phyloP scores from a whole-genome alignment of 2,329 filamentous ascomycete genomes.

The Gaeumannomyces tritici region DNA sequence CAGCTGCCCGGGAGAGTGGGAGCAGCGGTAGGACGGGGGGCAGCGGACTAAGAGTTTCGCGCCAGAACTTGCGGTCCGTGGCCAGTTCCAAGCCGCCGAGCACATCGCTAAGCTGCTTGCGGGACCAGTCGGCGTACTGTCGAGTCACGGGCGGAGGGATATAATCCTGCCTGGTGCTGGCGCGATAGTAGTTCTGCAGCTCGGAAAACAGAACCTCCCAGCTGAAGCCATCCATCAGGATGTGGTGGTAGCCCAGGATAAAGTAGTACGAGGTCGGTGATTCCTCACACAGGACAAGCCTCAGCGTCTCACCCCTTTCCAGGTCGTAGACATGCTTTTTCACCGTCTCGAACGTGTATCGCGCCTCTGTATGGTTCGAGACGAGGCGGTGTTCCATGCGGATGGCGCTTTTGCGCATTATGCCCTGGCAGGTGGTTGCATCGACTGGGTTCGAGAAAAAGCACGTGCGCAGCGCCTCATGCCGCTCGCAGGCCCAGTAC shows the following conservation, averaged over 20 bases:
- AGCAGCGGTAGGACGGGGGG: background rate
- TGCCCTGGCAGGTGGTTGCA: conserved; percentile 2
- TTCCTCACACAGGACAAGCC: background rate
- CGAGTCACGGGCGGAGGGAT: background rate
- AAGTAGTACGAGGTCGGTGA: background rate
- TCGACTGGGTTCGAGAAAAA: conserved; percentile 14
- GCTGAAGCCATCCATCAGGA: background rate
- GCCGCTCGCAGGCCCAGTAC: conserved; percentile 8
- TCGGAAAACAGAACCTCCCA: background rate
- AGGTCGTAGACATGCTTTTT: background rate
- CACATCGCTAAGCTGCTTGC: background rate
- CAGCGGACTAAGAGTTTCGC: background rate
- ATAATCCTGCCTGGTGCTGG: too few species aligned
- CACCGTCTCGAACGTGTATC: background rate
- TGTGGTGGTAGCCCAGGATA: conserved; percentile 1
- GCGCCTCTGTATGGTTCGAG: background rate
- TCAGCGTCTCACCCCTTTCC: background rate
- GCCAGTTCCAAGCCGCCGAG: background rate
- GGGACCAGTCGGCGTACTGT: background rate
- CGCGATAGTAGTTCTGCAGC: background rate
- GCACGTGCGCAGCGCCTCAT: conserved; percentile 22
- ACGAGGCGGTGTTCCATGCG: background rate
- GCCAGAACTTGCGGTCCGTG: background rate
- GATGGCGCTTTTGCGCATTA: background rate
- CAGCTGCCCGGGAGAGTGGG: background rate